phyloP scores from a whole-genome alignment of 1,284 basidiomycete genomes.

The Ceratobasidium sp. region DNA sequence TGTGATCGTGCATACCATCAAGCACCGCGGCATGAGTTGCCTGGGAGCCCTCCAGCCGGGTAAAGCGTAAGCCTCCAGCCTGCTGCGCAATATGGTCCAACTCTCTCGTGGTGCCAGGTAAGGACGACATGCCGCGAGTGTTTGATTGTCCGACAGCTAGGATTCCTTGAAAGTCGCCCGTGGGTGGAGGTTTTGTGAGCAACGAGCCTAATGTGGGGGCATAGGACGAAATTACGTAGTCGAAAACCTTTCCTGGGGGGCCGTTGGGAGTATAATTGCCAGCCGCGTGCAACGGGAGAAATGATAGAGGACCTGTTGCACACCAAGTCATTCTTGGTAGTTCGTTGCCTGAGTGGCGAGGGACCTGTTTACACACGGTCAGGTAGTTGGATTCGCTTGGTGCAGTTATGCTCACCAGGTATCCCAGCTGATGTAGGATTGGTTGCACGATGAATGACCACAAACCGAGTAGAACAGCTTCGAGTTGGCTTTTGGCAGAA shows the following conservation, averaged over 20 bases:
- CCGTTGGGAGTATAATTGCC: not conserved
- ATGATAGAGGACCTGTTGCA: not conserved
- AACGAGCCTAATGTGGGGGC: not conserved
- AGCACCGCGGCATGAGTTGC: not conserved
- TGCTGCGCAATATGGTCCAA: not conserved
- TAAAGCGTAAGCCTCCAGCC: not conserved
- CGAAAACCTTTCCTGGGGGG: not conserved
- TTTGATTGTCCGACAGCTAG: not conserved
- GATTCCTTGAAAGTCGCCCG: not conserved
- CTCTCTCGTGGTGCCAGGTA: constrained; percentile 1
- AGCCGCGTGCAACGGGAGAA: constrained; percentile 11
- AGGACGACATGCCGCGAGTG: not conserved
- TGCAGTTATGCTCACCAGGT: not conserved
- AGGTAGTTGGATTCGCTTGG: not conserved
- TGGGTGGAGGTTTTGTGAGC: not conserved
- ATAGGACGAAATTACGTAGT: constrained; percentile 11
- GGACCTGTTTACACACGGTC: not conserved
- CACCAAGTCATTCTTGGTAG: constrained; percentile 15
- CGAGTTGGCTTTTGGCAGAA: not conserved
- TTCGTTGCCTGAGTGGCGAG: not conserved
- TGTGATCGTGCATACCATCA: not conserved
- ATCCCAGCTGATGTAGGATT: not conserved
- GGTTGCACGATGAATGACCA: not conserved
- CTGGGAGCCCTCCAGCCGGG: not conserved
- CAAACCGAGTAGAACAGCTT: not conserved